phyloP scores from a whole-genome alignment of 2,329 filamentous ascomycete genomes.

The Fusarium proliferatum region DNA sequence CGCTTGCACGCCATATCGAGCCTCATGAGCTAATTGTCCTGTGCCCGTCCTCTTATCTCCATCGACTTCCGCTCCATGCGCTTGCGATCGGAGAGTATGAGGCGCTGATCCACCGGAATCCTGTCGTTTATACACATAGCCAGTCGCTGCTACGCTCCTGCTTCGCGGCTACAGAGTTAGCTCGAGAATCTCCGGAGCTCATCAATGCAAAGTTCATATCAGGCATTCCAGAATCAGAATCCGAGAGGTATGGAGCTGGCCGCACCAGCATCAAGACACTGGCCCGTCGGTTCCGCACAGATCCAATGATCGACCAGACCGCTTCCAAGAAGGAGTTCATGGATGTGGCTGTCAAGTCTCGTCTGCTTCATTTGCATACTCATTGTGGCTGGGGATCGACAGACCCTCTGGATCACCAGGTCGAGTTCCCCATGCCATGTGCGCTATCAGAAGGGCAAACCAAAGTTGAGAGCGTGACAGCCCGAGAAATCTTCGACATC shows the following conservation, averaged over 20 bases:
- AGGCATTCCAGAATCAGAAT: neutral
- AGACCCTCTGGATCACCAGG: neutral
- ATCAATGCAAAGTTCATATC: neutral
- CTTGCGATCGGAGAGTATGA: neutral
- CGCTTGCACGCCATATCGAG: neutral
- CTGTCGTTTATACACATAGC: neutral
- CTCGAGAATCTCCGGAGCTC: too few species aligned
- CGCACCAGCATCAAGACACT: too few species aligned
- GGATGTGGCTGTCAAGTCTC: fast-evolving
- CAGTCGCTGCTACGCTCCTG: neutral
- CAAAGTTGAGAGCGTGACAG: neutral
- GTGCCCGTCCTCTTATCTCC: neutral
- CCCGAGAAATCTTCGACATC: neutral
- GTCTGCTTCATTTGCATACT: neutral
- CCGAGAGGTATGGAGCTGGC: too few species aligned
- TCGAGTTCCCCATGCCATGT: neutral
- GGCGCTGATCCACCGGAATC: neutral
- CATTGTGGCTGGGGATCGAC: neutral
- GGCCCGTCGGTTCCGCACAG: neutral
- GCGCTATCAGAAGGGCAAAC: too few species aligned
- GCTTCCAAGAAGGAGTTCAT: neutral
- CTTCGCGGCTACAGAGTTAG: neutral
- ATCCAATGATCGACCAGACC: neutral
- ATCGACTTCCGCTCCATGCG: neutral
- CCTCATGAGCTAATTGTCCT: neutral